Percentiles rank a stretch among this genome's conserved stretches.
phyloP scores from a whole-genome alignment of 2,329 filamentous ascomycete genomes.

The Fusarium phyllophilum region DNA sequence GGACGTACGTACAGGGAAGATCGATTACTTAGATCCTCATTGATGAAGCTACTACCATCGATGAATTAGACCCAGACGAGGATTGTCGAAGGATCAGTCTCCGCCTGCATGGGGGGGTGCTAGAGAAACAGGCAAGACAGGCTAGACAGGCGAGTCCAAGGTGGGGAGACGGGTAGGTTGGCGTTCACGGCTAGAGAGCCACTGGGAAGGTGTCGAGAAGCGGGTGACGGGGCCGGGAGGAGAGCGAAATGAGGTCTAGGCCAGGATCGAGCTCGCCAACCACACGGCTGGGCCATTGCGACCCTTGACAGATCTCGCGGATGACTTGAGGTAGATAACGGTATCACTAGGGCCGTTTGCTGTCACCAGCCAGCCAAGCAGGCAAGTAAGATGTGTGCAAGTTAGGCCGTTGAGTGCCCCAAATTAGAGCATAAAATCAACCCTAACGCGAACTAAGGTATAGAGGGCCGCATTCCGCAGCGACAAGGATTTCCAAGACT shows the following conservation, averaged over 20 bases:
- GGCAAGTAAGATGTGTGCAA: slow-evolving; percentile 10
- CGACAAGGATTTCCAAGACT: slow-evolving; percentile 15
- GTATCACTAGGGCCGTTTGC: slow-evolving; percentile 26
- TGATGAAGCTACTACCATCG: slow-evolving; percentile 36
- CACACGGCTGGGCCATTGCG: slow-evolving; percentile 42
- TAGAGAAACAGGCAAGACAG: slow-evolving; percentile 36
- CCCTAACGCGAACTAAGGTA: slow-evolving; percentile 30
- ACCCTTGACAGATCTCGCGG: slow-evolving; percentile 42
- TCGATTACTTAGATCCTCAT: slow-evolving; percentile 40
- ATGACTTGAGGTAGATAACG: slow-evolving; percentile 38
- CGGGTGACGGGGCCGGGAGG: slow-evolving; percentile 44
- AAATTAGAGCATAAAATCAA: slow-evolving; percentile 23
- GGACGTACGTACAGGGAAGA: slow-evolving; percentile 33
- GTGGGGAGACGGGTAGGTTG: slow-evolving; percentile 43
- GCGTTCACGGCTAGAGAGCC: slow-evolving; percentile 34
- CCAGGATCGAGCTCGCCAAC: slow-evolving; percentile 42
- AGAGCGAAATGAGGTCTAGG: slow-evolving; percentile 45
- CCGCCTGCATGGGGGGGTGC: slow-evolving; percentile 38
- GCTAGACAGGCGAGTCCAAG: slow-evolving; percentile 15
- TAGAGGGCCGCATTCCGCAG: slow-evolving; percentile 34
- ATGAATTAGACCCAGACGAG: slow-evolving; percentile 44
- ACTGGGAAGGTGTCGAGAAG: slow-evolving; percentile 44
- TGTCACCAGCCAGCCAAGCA: slow-evolving; percentile 11
- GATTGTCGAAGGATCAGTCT: slow-evolving; percentile 45
- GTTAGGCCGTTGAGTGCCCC: slow-evolving; percentile 10